Evolutionary conservation across 2,329 filamentous ascomycete genomes (phyloP), one percentile per base, ranked within the genome.

Genomic region (Onygena corvina): DNA sequence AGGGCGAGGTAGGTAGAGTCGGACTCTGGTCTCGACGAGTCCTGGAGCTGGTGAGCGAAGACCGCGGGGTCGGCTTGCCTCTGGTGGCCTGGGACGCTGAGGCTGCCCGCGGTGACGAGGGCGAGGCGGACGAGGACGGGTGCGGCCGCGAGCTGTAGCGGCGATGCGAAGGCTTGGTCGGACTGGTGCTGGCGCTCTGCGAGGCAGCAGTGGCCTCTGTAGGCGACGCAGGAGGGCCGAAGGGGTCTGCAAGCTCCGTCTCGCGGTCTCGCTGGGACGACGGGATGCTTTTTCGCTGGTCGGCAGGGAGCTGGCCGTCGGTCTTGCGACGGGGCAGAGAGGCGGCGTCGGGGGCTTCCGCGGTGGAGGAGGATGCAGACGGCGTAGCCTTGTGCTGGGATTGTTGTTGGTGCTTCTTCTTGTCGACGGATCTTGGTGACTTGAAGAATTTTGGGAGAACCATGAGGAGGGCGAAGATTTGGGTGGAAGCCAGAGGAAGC

Each of bases 371-470:
- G 42, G 42, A 33, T 20, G 42, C n/a, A 25, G 42, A 46, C 25
- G 42, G 25, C 23, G 42, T 16, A 7, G 42, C 29, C 42, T 57
- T 59, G 49, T 56, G n/a, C n/a, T n/a, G n/a, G n/a, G n/a, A n/a
- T n/a, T n/a, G n/a, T n/a, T n/a, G n/a, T n/a, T n/a, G n/a, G n/a
- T n/a, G 53, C 50, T 56, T 56, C 38, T 61, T 61, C 50, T 61
- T 60, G 48, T 56, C 50, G 50, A 50, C 42, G 27, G 55, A 53
- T 53, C 50, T 54, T 16, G 57, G 51, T 47, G 56, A 59, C 54
- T 64, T 61, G 56, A 65, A 61, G 60, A 68, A 40, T 40, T 40
- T 65, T 59, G 58, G 59, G 59, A 65, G 61, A 55, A 63, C 64
- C 61, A 67, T 66, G 55, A 45, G 48, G 49, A 48, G 36, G 34